phyloP scores from a whole-genome alignment of 2,329 filamentous ascomycete species.

The Colletotrichum sp. region DNA sequence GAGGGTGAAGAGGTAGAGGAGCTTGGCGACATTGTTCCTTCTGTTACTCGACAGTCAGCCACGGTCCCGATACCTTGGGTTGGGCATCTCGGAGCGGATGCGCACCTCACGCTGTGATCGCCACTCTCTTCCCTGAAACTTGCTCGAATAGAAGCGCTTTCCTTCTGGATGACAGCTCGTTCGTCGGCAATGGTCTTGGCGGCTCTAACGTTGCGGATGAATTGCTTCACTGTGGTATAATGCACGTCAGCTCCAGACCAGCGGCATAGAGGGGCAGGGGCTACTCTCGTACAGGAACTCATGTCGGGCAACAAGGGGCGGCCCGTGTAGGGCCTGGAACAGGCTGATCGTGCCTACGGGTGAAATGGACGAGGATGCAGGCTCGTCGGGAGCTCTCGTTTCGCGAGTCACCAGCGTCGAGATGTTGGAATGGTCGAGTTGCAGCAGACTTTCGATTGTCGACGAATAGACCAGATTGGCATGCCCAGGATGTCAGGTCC shows the following conservation, averaged over 20 bases:
- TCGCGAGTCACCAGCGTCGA: neutral
- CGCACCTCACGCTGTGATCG: conserved; percentile 87
- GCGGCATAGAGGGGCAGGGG: neutral
- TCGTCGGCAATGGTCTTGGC: conserved; percentile 99
- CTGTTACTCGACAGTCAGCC: conserved; percentile 49
- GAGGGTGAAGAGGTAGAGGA: conserved; percentile 96
- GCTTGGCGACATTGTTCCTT: conserved; percentile 98
- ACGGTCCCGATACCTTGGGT: neutral
- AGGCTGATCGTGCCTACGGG: neutral
- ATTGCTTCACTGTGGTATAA: conserved; percentile 83
- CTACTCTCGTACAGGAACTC: conserved; percentile 40
- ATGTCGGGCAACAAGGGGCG: conserved; percentile 31
- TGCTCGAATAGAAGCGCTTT: conserved; percentile 95
- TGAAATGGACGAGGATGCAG: neutral
- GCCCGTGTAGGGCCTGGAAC: conserved; percentile 20
- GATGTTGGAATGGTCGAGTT: neutral
- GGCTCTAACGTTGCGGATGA: conserved; percentile 98
- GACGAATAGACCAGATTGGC: conserved; percentile 20
- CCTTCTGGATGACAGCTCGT: conserved; percentile 97
- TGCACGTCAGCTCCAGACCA: conserved; percentile 1
- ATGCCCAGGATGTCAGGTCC: conserved; percentile 8
- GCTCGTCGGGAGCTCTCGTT: conserved; percentile 8
- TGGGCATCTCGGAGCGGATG: conserved; percentile 23
- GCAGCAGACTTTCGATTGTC: neutral
- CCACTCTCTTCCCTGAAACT: conserved; percentile 97